Base-by-base conservation (phyloP, 169 alveolate genomes). In the Plasmodium knowlesi region DNA sequence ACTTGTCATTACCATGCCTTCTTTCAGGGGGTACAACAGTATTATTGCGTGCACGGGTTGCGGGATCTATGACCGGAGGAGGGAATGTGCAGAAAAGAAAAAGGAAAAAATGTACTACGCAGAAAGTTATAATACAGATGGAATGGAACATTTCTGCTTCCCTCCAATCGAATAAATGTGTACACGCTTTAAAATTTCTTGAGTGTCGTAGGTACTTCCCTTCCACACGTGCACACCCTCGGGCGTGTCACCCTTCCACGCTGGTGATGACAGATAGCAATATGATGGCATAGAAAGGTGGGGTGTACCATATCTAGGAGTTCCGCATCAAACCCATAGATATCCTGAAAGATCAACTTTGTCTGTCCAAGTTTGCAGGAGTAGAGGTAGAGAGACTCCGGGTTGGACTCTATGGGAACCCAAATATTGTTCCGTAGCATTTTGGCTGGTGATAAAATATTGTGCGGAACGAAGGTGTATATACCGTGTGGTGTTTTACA, bases 21-120 rank as follows among this genome's bases (percentile, higher is more conserved):
- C 82, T 46, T 32, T 76, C 54, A 86, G 1, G n/a, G 93, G 93
- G 70, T 86, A 86, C 61, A 86, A 78, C 32, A 86, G 72, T 39
- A 86, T 76, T 30, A 86, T 54, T 32, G 93, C 93, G 82, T 86
- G 93, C 57, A 86, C 84, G 12, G 93, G 93, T 86, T 76, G 19
- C 28, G 86, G 93, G 25, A 78, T 86, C 93, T 86, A 81, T 39
- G 34, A 61, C 12, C 37, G 32, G 8, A 3, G 6, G 32, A 25
- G 74, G 22, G 14, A 10, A 61, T 19, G 32, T 61, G 74, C 28
- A 61, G 4, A 10, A 46, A 12, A 46, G 10, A 12, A 46, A 46
- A 46, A 46, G 39, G 39, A 46, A 12, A 46, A 46, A 46, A 46
- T 46, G 3, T 46, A 3, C 57, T 46, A 46, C 4, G n/a, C n/a